Base-by-base conservation (phyloP, 1,284 basidiomycete genomes). In the Marasmius sp. region DNA sequence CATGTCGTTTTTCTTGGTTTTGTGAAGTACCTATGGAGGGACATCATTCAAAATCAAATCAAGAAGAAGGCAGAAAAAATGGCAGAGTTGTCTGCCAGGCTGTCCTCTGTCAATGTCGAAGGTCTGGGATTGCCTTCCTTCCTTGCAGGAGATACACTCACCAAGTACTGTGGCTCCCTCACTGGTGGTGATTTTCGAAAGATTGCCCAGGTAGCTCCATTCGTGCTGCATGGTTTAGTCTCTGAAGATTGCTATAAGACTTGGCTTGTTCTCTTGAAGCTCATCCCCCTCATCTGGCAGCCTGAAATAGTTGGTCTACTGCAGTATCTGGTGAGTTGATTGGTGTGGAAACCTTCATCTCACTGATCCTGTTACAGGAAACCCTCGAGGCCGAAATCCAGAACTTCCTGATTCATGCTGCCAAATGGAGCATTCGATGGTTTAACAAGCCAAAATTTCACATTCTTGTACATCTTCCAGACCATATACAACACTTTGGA, bases 361-460 rank as follows among this genome's bases (percentile, higher is more conserved):
- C 12, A 20, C 3, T 22, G 9, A 36, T 16, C 20, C 34, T 49
- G 22, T 62, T 11, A 16, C 45, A 75, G 71, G 37, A 22, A 12
- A 39, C 45, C 1, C 62, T 77, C 0, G 54, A 66, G 9, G 2
- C 39, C 3, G 71, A 65, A 43, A 75, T 79, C 12, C n/a, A 74
- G 0, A 18, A 66, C 9, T 75, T 77, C 54, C 64, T 77, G 0
- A 18, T 68, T 2, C 61, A 64, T 8, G 69, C 71, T 1, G 72
- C 69, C 0, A 52, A 36, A 0, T 76, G 73, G 72, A 73, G 68
- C 1, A 49, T 52, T 4, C 66, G 61, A 1, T 78, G 75, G 77
- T 75, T 77, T 58, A 77, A 78, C 61, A 79, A 80, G 59, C 72
- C 75, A 2, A 79, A 79, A 55, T 78, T 77, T 61, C 75, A 78